phyloP scores from a whole-genome alignment of 1,139 yeast species.

The Geotrichum citri-aurantii region DNA sequence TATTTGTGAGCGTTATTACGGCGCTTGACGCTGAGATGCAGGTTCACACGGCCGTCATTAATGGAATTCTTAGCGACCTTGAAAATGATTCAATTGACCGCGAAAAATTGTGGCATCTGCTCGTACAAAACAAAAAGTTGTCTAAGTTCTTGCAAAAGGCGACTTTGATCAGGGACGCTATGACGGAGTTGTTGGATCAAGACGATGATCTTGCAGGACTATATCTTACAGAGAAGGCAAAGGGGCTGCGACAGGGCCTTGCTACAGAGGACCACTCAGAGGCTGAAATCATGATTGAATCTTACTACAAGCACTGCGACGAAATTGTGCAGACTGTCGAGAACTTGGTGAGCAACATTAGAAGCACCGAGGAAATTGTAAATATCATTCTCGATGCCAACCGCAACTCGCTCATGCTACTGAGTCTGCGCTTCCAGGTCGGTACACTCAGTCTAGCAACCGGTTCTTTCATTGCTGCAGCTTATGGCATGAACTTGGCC shows the following conservation, averaged over 20 bases:
- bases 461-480: slow-evolving; percentile 71
- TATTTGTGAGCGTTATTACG: slow-evolving; percentile 75
- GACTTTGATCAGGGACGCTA: slow-evolving; percentile 68
- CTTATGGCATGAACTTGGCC: slow-evolving; percentile 93
- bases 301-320: slow-evolving; percentile 91
- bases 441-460: slow-evolving; percentile 84
- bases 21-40: slow-evolving; percentile 81
- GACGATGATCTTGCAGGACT: slow-evolving; percentile 88
- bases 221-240: slow-evolving; percentile 55
- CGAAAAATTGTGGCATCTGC: slow-evolving; percentile 67
- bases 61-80: slow-evolving; percentile 69
- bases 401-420: slow-evolving; percentile 86
- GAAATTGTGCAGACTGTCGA: slow-evolving; percentile 94
- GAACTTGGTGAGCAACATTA: slow-evolving; percentile 73
- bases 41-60: slow-evolving; percentile 66
- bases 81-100: slow-evolving; percentile 75
- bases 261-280: slow-evolving; percentile 56
- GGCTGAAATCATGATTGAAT: slow-evolving; percentile 75
- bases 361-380: slow-evolving; percentile 92
- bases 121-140: slow-evolving; percentile 74
- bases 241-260: slow-evolving; percentile 31
- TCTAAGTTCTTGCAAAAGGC: slow-evolving; percentile 82
- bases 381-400: slow-evolving; percentile 92
- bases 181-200: slow-evolving; percentile 82
- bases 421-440: slow-evolving; percentile 80